Conservation (phyloP, 164 flowering plant species). For the Sedum album region DNA sequence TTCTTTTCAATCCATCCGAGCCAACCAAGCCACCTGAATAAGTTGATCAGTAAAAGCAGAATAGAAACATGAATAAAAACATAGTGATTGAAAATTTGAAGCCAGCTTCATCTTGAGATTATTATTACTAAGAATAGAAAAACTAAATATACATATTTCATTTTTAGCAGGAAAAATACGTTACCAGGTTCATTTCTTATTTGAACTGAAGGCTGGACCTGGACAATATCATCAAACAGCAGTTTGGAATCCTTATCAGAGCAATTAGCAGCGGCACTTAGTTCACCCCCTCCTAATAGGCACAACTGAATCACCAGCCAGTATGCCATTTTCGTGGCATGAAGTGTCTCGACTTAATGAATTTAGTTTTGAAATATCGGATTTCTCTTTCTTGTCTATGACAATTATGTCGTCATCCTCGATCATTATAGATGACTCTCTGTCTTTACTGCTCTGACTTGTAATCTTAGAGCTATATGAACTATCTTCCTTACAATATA, state of each 20-base stretch:
- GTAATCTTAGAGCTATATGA: conserved; percentile 8
- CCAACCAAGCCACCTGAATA: conserved; percentile 70
- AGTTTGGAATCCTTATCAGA: conserved; percentile 22
- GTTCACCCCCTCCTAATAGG: conserved; percentile 8
- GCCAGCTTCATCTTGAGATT: not conserved
- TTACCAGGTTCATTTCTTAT: conserved; percentile 58
- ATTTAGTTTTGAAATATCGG: not conserved
- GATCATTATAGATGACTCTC: conserved; percentile 11
- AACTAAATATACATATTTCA: not conserved
- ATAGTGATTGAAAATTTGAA: not conserved
- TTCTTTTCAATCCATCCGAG: conserved; percentile 64
- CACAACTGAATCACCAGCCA: conserved; percentile 11
- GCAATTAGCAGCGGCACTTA: conserved; percentile 12
- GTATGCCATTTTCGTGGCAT: conserved; percentile 9
- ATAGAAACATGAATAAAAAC: not conserved
- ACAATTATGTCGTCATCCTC: conserved; percentile 23
- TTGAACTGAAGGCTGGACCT: conserved; percentile 25
- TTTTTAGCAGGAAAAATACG: not conserved
- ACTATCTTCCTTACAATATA: conserved; percentile 11
- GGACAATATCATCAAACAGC: conserved; percentile 21
- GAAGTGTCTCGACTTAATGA: not conserved
- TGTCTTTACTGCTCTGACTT: conserved; percentile 16
- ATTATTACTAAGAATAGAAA: not conserved
- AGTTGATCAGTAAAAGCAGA: conserved; percentile 36
- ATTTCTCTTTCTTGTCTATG: not conserved